These are phyloP conservation scores for Huntiella savannae DNA, from an alignment of 2,329 filamentous ascomycete genomes.

Conservation along the genomic window DNA sequence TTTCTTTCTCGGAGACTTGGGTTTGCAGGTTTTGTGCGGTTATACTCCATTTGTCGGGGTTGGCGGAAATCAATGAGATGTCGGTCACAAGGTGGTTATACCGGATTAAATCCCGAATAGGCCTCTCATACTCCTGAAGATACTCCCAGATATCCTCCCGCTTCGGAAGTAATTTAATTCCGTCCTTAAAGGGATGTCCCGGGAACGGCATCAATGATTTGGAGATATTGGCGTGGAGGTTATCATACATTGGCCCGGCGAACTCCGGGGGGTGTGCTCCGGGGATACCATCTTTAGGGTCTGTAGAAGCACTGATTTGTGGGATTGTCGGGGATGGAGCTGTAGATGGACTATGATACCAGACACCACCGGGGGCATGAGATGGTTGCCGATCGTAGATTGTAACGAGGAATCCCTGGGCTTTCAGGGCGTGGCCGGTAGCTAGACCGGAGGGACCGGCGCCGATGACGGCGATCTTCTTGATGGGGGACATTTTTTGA, in stretches of 20 bases:
- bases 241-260: conserved; percentile 67
- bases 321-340: conserved; percentile 37
- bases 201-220: conserved; percentile 63
- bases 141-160: conserved; percentile 56
- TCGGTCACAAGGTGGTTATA: conserved; percentile 55
- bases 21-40: conserved; percentile 16
- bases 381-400: conserved; percentile 65
- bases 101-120: conserved; percentile 45
- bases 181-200: conserved; percentile 44
- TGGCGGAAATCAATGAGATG: conserved; percentile 21
- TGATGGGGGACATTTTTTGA: conserved; percentile 26
- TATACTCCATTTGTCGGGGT: conserved; percentile 12
- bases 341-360: conserved; percentile 51
- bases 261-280: conserved; percentile 36
- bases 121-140: conserved; percentile 49
- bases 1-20: conserved; percentile 21
- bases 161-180: conserved; percentile 53
- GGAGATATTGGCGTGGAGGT: conserved; percentile 74
- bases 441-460: conserved; percentile 65
- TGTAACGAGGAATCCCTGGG: conserved; percentile 53
- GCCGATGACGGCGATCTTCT: conserved; percentile 57
- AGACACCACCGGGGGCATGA: conserved; percentile 51
- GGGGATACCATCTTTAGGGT: conserved; percentile 30
- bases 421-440: conserved; percentile 61
- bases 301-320: conserved; percentile 47